Percentiles rank a stretch among this genome's conserved stretches.
Evolutionary conservation across 768 basidiomycete genomes (phyloP).

Genomic region (Amanita fuliginea): DNA sequence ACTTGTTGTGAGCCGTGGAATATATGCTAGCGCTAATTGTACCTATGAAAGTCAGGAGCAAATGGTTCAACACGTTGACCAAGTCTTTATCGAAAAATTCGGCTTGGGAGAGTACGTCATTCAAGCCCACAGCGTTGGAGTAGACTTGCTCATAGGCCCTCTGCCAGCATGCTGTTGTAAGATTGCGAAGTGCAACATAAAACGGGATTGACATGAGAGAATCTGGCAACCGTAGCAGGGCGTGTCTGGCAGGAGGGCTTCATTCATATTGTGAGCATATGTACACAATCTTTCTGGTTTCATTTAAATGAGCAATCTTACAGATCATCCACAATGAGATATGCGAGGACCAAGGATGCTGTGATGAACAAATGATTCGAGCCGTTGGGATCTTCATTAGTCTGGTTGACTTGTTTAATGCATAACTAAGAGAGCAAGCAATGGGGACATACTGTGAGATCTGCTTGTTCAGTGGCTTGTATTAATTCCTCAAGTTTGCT

Average conservation of each 20-base stretch:
- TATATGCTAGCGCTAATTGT: neutral
- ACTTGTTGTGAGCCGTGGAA: neutral
- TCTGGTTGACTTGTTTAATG: constrained; percentile 14
- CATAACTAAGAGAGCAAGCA: neutral
- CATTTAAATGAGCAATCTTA: constrained; percentile 20
- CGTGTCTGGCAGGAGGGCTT: constrained; percentile 52
- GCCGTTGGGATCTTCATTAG: constrained; percentile 24
- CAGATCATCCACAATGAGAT: constrained; percentile 56
- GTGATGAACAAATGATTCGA: constrained; percentile 38
- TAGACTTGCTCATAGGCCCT: constrained; percentile 50
- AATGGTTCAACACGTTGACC: constrained; percentile 27
- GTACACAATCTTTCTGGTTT: neutral
- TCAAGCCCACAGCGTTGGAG: constrained; percentile 29
- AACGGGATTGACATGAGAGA: constrained; percentile 32
- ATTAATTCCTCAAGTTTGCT: constrained; percentile 33
- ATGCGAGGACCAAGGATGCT: constrained; percentile 51
- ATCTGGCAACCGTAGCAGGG: constrained; percentile 43
- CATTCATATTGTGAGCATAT: neutral
- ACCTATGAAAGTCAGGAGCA: constrained; percentile 47
- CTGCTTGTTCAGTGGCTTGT: constrained; percentile 36
- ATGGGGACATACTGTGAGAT: constrained; percentile 37
- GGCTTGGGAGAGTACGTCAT: constrained; percentile 27
- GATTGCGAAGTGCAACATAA: constrained; percentile 30
- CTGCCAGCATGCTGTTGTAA: constrained; percentile 41
- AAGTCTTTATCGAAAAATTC: constrained; percentile 37